Evolutionary conservation across 768 basidiomycete species (phyloP), one percentile per base, ranked within the genome.

Genomic region (Kwoniella dejecticola): DNA sequence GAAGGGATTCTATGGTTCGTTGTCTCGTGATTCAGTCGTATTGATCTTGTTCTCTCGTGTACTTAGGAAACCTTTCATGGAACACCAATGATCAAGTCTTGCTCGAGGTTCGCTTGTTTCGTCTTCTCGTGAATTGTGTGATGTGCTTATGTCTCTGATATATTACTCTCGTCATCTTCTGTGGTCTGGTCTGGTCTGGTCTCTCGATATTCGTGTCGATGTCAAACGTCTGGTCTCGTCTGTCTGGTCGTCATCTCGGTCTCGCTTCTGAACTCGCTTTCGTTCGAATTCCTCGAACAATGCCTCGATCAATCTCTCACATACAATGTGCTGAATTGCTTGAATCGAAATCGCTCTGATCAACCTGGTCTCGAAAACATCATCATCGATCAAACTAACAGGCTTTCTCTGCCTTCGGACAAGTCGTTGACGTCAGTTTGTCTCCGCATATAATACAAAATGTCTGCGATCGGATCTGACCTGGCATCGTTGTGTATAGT

Each of bases 61-160:
- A 13, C 19, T 36, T 59, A 78, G 77, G 79, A 67, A 80, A 80
- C 67, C 70, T 80, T 58, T 77, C 76, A 54, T 80, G 79, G 79
- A 77, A 80, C 77, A 95, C 93, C 80, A 93, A 86, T 80, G 92
- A 95, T 86, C 92, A 95, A 41, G 85, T 85, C 59, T 85, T 96
- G 71, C 88, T 88, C 81, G 81, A 86, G 82, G 91, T 93, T 85
- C 81, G 81, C 79, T 82, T 77, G 80, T 77, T 79, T 69, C 68
- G 75, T 63, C 61, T 76, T 26, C 47, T 26, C 30, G 46, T 57
- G 36, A 23, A 10, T 7, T 23, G 44, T 58, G 26, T 46, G 54
- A 56, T 40, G 33, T 47, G 49, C 46, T 53, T 64, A 64, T 79
- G 81, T 33, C 46, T 26, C 19, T 56, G 29, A 45, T 46, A 23